These are phyloP conservation scores for Colletotrichum tropicale DNA, from an alignment of 2,329 filamentous ascomycete species.

Conservation along the genomic window DNA sequence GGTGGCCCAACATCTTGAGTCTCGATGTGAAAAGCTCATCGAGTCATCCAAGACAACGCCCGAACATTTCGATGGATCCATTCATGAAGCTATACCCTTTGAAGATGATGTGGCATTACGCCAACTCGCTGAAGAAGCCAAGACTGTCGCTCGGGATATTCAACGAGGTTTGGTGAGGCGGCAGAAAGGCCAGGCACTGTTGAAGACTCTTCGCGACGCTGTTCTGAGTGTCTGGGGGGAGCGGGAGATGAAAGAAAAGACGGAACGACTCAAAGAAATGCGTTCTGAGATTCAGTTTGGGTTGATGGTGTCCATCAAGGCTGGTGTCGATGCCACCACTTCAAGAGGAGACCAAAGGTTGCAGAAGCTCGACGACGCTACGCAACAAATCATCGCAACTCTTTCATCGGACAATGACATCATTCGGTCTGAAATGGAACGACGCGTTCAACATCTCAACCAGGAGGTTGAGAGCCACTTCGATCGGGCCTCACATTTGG, in stretches of 20 bases:
- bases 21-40: neutral
- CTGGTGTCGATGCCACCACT: neutral
- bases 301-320: neutral
- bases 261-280: neutral
- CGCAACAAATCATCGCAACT: neutral
- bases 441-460: neutral
- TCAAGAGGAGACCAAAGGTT: fast-evolving
- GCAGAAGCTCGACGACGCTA: neutral
- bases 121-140: neutral
- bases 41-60: neutral
- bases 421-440: neutral
- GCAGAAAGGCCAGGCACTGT: too few species aligned
- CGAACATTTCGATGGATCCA: neutral
- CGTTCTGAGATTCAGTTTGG: neutral
- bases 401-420: neutral
- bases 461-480: too few species aligned
- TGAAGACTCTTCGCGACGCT: too few species aligned
- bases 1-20: neutral
- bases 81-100: neutral
- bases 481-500: neutral
- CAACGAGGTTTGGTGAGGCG: too few species aligned
- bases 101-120: neutral
- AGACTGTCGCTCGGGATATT: neutral
- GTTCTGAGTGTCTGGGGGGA: neutral
- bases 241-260: neutral